Base-by-base conservation (phyloP, 805 yeast species). In the Maudiozyma serrabonitensis region DNA sequence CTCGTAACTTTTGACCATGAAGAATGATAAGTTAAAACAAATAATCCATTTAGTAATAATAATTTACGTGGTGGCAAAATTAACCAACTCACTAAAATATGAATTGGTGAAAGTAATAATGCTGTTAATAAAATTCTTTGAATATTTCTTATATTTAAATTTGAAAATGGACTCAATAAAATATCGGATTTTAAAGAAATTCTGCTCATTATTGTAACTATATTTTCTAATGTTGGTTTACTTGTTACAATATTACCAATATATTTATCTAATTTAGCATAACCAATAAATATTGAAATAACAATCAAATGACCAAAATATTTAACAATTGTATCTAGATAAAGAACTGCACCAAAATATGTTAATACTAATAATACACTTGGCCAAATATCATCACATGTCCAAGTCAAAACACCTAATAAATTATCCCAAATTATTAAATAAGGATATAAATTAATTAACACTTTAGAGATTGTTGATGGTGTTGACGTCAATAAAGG, bases 401-500 rank as follows among this genome's bases (percentile, higher is more conserved):
- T 87, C 99, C 99, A 91, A 0, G 98, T 90, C 39, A 87, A 66
- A 40, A 90, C 73, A 41, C 87, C 81, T 48, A 89, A 71, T 2
- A 78, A 52, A 55, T 81, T 79, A 65, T 90, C 87, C n/a, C 81
- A 79, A 1, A 85, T 75, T 35, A 86, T 74, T 39, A 91, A 71
- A 62, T 87, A 87, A 1, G 98, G 98, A 63, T 91, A 90, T 9
- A 95, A 80, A 52, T 80, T 75, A 39, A 89, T 79, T 46, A 91
- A 73, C 2, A 93, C 87, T 57, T 87, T 85, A 31, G 95, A 82
- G 13, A 91, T 87, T 0, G 89, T 79, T 2, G 96, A 93, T 2
- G 98, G 98, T 0, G 99, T 93, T 1, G 88, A 80, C 1, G 88
- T 80, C 38, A 88, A 75, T 55, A 93, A 74, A 1, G 97, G 95